Evolutionary conservation across 257 asterid species (phyloP), one percentile per base, ranked within the genome.

Genomic region (Solanum etuberosum): DNA sequence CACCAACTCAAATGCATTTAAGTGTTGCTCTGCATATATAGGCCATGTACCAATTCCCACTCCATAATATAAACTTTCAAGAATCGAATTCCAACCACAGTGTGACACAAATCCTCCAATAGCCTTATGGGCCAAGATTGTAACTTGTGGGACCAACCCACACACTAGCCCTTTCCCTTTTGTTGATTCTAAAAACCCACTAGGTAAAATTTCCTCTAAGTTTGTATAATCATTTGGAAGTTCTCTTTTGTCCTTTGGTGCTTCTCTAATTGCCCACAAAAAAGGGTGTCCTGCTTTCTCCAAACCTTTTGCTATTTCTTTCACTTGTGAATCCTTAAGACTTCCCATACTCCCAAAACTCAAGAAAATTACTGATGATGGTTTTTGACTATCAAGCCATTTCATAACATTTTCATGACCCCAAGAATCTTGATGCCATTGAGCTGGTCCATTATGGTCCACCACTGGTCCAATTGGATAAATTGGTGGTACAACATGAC

Each of bases 1-100:
- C 84, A 88, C 89, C 89, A 88, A 37, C 42, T 84, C 77, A 74
- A 88, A 84, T 38, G 87, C 89, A 84, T 88, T 88, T 51, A 88
- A 48, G 40, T 88, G 87, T 74, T 88, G 89, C 78, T 84, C 89
- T 7, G 89, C 87, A 76, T 87, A 87, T 51, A 87, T 38, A 3
- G 89, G 89, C 89, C 89, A 87, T 84, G 89, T 74, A 34, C 67
- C 87, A 7, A 84, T 84, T 15, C 87, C 85, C 85, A 88, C 87
- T 5, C 89, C 89, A 38, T 48, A 57, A 0, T 59, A 88, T 34
- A 88, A 59, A 71, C 85, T 73, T 59, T 88, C 89, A 16, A 88
- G 57, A 10, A 63, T 88, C 7, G 89, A 88, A 23, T 88, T 88
- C 89, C 89, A 88, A 4, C 89, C 85, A 57, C 89, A 88, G 9